Conservation (phyloP, 352 stramenopile genomes). For the Pythium guiyangense region DNA sequence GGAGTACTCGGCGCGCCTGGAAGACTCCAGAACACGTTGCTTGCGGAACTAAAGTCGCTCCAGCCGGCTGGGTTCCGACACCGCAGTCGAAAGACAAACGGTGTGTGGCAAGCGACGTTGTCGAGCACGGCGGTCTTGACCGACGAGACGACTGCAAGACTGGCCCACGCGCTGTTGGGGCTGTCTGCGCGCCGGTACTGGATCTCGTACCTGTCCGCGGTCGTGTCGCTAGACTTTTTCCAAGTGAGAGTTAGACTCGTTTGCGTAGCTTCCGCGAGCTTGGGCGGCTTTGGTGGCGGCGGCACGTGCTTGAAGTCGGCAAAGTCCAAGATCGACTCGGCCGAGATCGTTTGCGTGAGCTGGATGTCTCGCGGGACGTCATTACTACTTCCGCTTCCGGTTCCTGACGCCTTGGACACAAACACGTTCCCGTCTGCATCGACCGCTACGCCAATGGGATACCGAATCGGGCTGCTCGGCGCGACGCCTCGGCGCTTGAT, state of each 20-base stretch:
- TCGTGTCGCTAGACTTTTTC: conserved; percentile 58
- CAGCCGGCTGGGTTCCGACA: conserved; percentile 63
- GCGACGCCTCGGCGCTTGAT: conserved; percentile 47
- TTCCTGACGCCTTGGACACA: conserved; percentile 36
- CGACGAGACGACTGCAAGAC: conserved; percentile 26
- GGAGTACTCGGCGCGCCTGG: conserved; percentile 42
- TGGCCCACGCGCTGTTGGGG: conserved; percentile 39
- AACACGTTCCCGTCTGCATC: conserved; percentile 72
- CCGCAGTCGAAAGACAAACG: conserved; percentile 55
- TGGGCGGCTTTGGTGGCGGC: conserved; percentile 26
- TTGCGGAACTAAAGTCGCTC: conserved; percentile 55
- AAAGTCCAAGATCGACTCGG: conserved; percentile 54
- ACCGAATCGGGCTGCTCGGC: conserved; percentile 37
- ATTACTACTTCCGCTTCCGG: background rate
- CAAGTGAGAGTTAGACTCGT: conserved; percentile 46
- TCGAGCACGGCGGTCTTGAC: conserved; percentile 42
- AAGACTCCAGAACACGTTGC: conserved; percentile 53
- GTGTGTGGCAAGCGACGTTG: conserved; percentile 39
- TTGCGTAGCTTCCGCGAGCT: conserved; percentile 46
- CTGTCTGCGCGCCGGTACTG: conserved; percentile 56
- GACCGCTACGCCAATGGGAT: conserved; percentile 64
- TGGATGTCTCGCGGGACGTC: conserved; percentile 1
- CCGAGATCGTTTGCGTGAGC: conserved; percentile 53
- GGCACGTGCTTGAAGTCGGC: conserved; percentile 33
- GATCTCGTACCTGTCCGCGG: conserved; percentile 68